Conservation (phyloP, 305 asterid species). For the Rubia tinctorum region DNA sequence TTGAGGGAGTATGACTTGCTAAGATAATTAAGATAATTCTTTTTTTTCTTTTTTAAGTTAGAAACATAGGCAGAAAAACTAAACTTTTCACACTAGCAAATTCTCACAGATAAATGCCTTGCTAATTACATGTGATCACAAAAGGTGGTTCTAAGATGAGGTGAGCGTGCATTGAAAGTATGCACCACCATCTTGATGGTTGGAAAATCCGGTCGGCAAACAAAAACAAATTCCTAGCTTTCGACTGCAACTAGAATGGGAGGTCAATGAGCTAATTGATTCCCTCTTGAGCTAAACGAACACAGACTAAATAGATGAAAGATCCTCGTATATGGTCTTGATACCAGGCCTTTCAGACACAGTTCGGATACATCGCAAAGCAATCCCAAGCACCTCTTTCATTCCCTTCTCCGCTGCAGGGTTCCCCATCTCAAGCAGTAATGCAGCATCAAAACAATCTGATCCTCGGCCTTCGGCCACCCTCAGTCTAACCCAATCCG, state of each 20-base stretch:
- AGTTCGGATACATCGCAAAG: slow-evolving; percentile 72
- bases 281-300: slow-evolving; percentile 36
- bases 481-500: slow-evolving; percentile 89
- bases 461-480: slow-evolving; percentile 79
- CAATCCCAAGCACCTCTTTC: slow-evolving; percentile 89
- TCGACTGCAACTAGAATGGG: slow-evolving; percentile 41
- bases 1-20: background rate
- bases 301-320: slow-evolving; percentile 71
- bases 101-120: slow-evolving; percentile 2
- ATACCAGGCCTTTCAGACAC: slow-evolving; percentile 96
- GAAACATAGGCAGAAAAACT: background rate
- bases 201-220: slow-evolving; percentile 25
- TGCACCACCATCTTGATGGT: slow-evolving; percentile 39
- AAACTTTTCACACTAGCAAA: background rate
- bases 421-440: slow-evolving; percentile 47
- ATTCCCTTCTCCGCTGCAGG: slow-evolving; percentile 74
- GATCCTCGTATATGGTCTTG: slow-evolving; percentile 90
- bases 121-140: background rate
- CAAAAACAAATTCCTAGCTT: slow-evolving; percentile 34
- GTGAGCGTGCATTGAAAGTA: slow-evolving; percentile 27
- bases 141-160: slow-evolving; percentile 1
- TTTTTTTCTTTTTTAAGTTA: too few species aligned
- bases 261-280: slow-evolving; percentile 77
- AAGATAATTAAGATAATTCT: too few species aligned
- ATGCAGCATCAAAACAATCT: slow-evolving; percentile 63